phyloP scores from a whole-genome alignment of 805 yeast genomes.

The Candida cerambycidarum region DNA sequence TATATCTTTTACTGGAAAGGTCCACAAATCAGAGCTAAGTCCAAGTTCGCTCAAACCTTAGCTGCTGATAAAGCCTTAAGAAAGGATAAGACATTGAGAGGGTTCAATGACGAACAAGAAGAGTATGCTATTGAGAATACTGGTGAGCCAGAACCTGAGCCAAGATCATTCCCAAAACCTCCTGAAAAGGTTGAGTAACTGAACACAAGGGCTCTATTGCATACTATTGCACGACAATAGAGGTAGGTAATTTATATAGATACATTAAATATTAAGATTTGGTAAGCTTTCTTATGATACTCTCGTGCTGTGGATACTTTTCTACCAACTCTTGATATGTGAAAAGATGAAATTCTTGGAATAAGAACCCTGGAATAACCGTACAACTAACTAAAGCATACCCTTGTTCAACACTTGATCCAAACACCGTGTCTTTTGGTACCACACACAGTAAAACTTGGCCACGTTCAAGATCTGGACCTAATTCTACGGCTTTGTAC shows the following conservation, averaged over 20 bases:
- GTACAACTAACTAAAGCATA: constrained; percentile 24
- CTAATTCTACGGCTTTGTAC: constrained; percentile 18
- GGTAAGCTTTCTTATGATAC: constrained; percentile 19
- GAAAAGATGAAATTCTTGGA: constrained; percentile 23
- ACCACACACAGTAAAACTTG: constrained; percentile 21
- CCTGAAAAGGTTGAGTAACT: constrained; percentile 1
- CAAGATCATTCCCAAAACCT: background rate
- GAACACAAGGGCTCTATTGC: no score
- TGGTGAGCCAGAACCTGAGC: constrained; percentile 1
- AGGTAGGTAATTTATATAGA: no score
- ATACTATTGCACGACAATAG: no score
- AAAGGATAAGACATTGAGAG: constrained; percentile 11
- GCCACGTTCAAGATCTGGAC: constrained; percentile 17
- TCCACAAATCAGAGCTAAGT: constrained; percentile 31
- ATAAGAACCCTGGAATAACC: constrained; percentile 25
- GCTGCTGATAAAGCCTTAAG: constrained; percentile 26
- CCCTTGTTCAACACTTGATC: constrained; percentile 21
- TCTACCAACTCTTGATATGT: constrained; percentile 16
- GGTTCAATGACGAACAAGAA: constrained; percentile 10
- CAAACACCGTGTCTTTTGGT: constrained; percentile 23
- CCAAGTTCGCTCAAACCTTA: constrained; percentile 38
- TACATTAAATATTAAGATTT: no score
- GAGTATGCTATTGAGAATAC: constrained; percentile 12
- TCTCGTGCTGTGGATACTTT: constrained; percentile 20
- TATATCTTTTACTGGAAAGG: constrained; percentile 43